Percentiles rank a stretch among this genome's conserved stretches.
phyloP scores from a whole-genome alignment of 352 stramenopile genomes.

The Pythium dissotocum region DNA sequence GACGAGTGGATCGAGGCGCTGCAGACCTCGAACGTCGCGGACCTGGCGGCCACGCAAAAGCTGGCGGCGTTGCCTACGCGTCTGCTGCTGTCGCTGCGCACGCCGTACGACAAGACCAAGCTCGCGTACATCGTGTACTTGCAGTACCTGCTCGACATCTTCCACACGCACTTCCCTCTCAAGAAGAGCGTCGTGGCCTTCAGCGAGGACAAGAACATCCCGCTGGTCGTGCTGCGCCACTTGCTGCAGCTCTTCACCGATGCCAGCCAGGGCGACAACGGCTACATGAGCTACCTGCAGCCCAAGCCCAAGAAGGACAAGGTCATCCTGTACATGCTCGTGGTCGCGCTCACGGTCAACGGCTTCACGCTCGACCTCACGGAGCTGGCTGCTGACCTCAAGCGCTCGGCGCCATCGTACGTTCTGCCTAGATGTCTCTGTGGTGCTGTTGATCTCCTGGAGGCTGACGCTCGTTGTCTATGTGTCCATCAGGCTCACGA shows the following conservation, averaged over 20 bases:
- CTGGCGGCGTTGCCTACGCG: slow-evolving; percentile 56
- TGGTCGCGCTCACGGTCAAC: slow-evolving; percentile 74
- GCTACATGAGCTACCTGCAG: slow-evolving; percentile 67
- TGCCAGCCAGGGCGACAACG: slow-evolving; percentile 48
- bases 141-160: slow-evolving; percentile 72
- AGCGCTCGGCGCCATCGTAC: slow-evolving; percentile 50
- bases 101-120: slow-evolving; percentile 71
- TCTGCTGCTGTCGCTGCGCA: slow-evolving; percentile 65
- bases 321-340: slow-evolving; percentile 72
- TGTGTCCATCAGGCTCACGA: slow-evolving; percentile 36
- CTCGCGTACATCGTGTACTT: slow-evolving; percentile 74
- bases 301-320: slow-evolving; percentile 84
- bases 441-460: slow-evolving; percentile 3
- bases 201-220: slow-evolving; percentile 76
- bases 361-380: slow-evolving; percentile 76
- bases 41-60: slow-evolving; percentile 51
- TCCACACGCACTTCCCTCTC: slow-evolving; percentile 58
- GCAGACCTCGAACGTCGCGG: slow-evolving; percentile 49
- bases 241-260: slow-evolving; percentile 74
- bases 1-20: slow-evolving; percentile 70
- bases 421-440: slow-evolving; percentile 6
- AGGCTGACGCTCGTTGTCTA: slow-evolving; percentile 6
- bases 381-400: slow-evolving; percentile 67
- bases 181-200: slow-evolving; percentile 65
- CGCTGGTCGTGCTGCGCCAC: slow-evolving; percentile 68